Conservation (phyloP, 1,284 basidiomycete genomes). For the Leccinum pachyderme region DNA sequence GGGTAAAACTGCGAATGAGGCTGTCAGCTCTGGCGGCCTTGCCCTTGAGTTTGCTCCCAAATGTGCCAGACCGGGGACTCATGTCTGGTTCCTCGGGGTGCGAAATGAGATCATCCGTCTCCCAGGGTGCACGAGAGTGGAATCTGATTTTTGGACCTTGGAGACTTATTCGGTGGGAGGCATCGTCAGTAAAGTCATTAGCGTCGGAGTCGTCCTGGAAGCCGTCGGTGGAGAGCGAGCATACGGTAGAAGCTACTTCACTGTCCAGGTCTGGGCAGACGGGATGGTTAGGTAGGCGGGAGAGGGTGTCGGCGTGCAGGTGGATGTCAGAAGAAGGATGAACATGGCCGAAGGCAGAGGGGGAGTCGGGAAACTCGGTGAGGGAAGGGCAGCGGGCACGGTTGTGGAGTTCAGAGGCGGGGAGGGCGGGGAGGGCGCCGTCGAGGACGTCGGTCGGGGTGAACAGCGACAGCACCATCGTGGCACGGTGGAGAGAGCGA, state of each 20-base stretch:
- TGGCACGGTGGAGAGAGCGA: not conserved
- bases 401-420: conserved; percentile 44
- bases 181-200: conserved; percentile 38
- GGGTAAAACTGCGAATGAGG: conserved; percentile 45
- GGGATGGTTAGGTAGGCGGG: conserved; percentile 46
- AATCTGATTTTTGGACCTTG: conserved; percentile 78
- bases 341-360: conserved; percentile 63
- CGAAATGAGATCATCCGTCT: conserved; percentile 51
- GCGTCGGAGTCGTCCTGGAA: conserved; percentile 31
- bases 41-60: conserved; percentile 35
- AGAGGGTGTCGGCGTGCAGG: conserved; percentile 22
- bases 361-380: conserved; percentile 61
- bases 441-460: conserved; percentile 3
- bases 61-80: conserved; percentile 25
- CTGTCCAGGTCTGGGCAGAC: conserved; percentile 60
- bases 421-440: conserved; percentile 36
- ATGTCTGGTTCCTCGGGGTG: conserved; percentile 45
- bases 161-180: conserved; percentile 56
- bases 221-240: conserved; percentile 31
- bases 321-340: conserved; percentile 38
- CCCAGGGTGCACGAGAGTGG: conserved; percentile 79
- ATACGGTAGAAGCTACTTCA: conserved; percentile 46
- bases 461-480: conserved; percentile 17
- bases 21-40: conserved; percentile 35
- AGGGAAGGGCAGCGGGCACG: conserved; percentile 51